Evolutionary conservation across 1,284 basidiomycete species (phyloP), one percentile per base, ranked within the genome.

Genomic region (Porodaedalea pini): DNA sequence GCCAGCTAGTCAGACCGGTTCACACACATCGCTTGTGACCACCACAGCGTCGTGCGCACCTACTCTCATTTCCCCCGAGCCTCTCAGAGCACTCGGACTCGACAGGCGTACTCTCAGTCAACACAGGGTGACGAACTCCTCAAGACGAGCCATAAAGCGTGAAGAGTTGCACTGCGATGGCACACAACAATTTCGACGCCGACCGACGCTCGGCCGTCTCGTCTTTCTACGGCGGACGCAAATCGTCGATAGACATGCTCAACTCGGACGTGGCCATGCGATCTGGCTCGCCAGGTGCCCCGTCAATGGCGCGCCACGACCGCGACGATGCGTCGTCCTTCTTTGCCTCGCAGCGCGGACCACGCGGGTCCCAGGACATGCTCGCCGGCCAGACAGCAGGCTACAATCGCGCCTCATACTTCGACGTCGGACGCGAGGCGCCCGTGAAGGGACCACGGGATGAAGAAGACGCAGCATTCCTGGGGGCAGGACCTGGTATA

Each of bases 201-300:
- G 85, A 88, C 73, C 78, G 85, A 64, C 87, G 86, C 69, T 89
- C 88, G 2, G 78, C 78, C 1, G 84, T 86, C 3, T 88, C 88
- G 8, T 89, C 88, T 1, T 90, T 88, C 75, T 89, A 88, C 62
- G 85, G 82, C 29, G 80, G 76, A 19, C 79, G 81, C 51, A 81
- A 82, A 67, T 68, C 68, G 59, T 83, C 84, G 1, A 67, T 77
- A 61, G 86, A 89, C 66, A 78, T 76, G 39, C 75, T 88, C 53
- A 81, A 82, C 63, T 65, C 71, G 62, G 83, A 83, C 63, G 25
- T 66, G 73, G 4, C 69, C 77, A 17, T 64, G 71, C 29, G 58
- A 66, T 54, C 57, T 53, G 56, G 10, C 10, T 23, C 61, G 29
- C 50, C 63, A 43, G 34, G 64, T 63, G 54, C 19, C 5, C 47